Evolutionary conservation across 1,139 yeast genomes (phyloP), one percentile per base, ranked within the genome.

Genomic region (Tardiomyces blankii): DNA sequence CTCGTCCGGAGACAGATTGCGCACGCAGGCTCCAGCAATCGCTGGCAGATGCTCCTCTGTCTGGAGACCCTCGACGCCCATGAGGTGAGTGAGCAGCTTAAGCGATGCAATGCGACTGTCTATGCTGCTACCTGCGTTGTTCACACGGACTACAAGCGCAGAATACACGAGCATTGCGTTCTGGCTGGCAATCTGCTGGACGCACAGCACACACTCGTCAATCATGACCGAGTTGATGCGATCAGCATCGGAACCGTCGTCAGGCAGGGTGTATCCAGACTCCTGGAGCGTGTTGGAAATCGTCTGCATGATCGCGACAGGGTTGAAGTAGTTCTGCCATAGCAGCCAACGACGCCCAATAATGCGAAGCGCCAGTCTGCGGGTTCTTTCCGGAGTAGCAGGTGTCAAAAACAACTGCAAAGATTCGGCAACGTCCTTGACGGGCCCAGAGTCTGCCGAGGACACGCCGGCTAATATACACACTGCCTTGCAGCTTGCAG

Each of bases 51-150:
- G 53, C 9, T 42, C 46, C 11, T 30, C 16, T 4, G 35, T 30
- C n/a, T 12, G 35, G 5, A 30, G 35, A 9, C 35, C 35, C 4
- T 4, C 9, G 5, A 30, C 35, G 35, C 35, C 16, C 16, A 30
- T 30, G 5, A 30, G 35, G 16, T 30, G 35, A 13, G 35, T 30
- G 5, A 30, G 35, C n/a, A 30, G 35, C 16, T 30, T 30, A 9
- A 30, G 35, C 4, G 35, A 12, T 9, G 35, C 35, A 9, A 30
- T 30, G 64, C 70, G 49, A 81, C 83, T 47, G 89, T 88, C 46
- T 83, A 84, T 63, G 88, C 82, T 65, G 84, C 88, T 44, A 80
- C 88, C 60, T 82, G 89, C 88, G 82, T 82, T 59, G 88, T 88
- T 41, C 88, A 82, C 62, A 88, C 88, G 33, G 86, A 82, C 38